phyloP scores from a whole-genome alignment of 2,329 filamentous ascomycete genomes.

The Epichloe uncinata region DNA sequence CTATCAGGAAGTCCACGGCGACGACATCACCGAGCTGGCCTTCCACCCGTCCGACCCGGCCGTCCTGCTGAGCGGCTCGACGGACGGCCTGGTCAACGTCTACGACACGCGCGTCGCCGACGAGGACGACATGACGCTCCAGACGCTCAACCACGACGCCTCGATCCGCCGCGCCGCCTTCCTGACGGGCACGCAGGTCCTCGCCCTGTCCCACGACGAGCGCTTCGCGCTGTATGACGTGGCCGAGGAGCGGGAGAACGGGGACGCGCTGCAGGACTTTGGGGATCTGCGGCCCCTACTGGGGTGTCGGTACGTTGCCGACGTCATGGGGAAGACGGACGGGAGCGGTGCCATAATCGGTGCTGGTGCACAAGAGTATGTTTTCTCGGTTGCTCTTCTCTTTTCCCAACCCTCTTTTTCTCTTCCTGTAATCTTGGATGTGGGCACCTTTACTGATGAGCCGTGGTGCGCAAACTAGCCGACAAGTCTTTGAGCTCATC shows the following conservation, averaged over 20 bases:
- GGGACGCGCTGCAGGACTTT: conserved; percentile 41
- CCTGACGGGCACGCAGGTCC: conserved; percentile 49
- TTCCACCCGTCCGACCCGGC: conserved; percentile 48
- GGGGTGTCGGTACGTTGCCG: conserved; percentile 60
- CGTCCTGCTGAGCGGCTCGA: conserved; percentile 62
- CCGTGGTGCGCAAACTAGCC: conserved; percentile 21
- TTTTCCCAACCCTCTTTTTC: not conserved
- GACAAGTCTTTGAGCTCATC: conserved; percentile 45
- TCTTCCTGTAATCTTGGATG: too few relatives aligned
- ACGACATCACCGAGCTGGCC: conserved; percentile 47
- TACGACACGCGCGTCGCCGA: conserved; percentile 57
- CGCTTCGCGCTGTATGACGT: conserved; percentile 60
- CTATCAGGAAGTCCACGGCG: conserved; percentile 53
- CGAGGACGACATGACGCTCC: conserved; percentile 65
- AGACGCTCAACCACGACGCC: conserved; percentile 65
- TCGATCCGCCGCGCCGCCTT: conserved; percentile 67
- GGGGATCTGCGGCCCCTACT: conserved; percentile 57
- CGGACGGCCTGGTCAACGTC: conserved; percentile 66
- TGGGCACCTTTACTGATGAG: too few relatives aligned
- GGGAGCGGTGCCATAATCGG: conserved; percentile 47
- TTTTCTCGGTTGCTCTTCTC: conserved; percentile 10
- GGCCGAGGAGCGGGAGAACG: conserved; percentile 48
- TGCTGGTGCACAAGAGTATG: conserved; percentile 54
- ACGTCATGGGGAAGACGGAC: conserved; percentile 47
- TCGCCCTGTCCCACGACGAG: conserved; percentile 66